Evolutionary conservation across 164 flowering plant species (phyloP), one percentile per base, ranked within the genome.

Genomic region (Vitis vinifera): DNA sequence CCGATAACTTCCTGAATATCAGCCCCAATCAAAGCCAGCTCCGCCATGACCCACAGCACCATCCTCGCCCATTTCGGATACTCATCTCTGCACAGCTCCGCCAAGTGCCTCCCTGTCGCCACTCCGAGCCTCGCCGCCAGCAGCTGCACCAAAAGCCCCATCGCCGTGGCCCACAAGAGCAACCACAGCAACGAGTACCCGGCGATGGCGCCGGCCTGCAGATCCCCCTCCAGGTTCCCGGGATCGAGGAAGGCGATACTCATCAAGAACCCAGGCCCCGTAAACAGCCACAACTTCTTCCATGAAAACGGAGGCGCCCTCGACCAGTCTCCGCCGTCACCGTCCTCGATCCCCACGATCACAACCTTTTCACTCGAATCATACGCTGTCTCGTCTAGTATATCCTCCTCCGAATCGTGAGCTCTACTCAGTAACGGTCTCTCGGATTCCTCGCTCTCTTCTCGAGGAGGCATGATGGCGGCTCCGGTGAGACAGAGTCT

Each of bases 161-260:
- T 87, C 2, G 77, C 85, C 17, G 93, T 91, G 30, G 96, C 90
- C 93, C 93, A 89, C 74, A 87, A 16, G 13, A 91, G 78, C 62
- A 91, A 79, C 96, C 96, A 91, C 50, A 91, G 67, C 55, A 91
- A 68, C 17, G 91, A 86, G 76, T 91, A 87, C 9, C 96, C 96
- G 0, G 96, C 96, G 13, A 87, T 79, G 5, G 93, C 96, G 2
- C 96, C 96, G 3, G 93, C 67, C 76, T 91, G 96, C 10, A 91
- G 90, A 77, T 91, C 91, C 8, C 90, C 93, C 68, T 91, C 96
- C 68, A 91, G 66, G 59, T 91, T 91, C 9, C 96, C 96, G 8
- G 96, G 96, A 74, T 89, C 96, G 30, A 91, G 79, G 49, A 91
- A 91, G 2, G 93, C 96, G 10, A 91, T 91, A 70, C 90, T 85